Evolutionary conservation across 2,329 filamentous ascomycete genomes (phyloP), one percentile per base, ranked within the genome.

Genomic region (Aspergillus alliaceus): DNA sequence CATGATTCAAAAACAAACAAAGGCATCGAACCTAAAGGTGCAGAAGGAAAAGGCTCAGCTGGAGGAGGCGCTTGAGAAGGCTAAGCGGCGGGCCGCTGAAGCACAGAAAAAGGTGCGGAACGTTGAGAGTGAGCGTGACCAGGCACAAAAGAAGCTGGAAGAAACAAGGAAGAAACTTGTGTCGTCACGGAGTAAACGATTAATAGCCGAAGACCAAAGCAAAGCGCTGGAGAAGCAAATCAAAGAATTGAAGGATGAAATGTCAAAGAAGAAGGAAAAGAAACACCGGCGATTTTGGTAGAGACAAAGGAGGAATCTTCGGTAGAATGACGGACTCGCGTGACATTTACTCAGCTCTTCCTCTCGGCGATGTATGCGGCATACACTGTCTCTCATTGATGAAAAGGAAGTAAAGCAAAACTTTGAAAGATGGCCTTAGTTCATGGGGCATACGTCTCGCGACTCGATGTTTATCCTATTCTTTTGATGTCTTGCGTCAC

Each of bases 281-380:
- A 48, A 48, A 27, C 50, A 20, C 56, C 61, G 48, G 54, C 53
- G 52, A 57, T 54, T 49, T 22, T 37, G 52, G 52, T 48, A 47
- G 31, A 18, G 40, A 11, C 4, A 22, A 32, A 14, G 29, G 2
- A 14, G 4, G 6, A 32, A 14, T 18, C 29, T 22, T 20, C 11
- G 14, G 24, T 7, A 6, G 24, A 27, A 25, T 44, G 24, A 22
- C 22, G 14, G 31, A 34, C 3, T 12, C 14, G 31, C 9, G 27
- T 9, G 5, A 29, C 27, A 29, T 29, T 29, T 29, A 29, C 27
- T 29, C 9, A 5, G 27, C 5, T 9, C 9, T 29, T 9, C 27
- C 27, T n/a, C n/a, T n/a, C n/a, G n/a, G n/a, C n/a, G n/a, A n/a
- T n/a, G n/a, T n/a, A n/a, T n/a, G n/a, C n/a, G n/a, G n/a, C n/a